Conservation (phyloP, 768 basidiomycete species). For the Agaricus subrufescens region DNA sequence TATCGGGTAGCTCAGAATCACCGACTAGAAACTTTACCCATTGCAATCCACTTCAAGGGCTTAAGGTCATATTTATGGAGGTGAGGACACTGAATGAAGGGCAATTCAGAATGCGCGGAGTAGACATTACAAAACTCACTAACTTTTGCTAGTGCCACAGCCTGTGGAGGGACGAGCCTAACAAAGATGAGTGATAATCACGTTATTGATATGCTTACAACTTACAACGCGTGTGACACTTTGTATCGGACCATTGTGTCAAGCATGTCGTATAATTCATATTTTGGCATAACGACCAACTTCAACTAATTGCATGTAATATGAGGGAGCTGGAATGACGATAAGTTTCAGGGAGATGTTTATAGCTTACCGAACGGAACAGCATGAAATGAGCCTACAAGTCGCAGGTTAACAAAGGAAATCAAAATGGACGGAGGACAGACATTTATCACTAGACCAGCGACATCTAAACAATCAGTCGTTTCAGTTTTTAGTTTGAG, state of each 20-base stretch:
- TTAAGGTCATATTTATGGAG: conserved; percentile 32
- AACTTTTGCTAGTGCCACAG: conserved; percentile 47
- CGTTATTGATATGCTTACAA: background rate
- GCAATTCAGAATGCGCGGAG: background rate
- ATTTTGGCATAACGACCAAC: conserved; percentile 42
- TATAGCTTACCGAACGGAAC: conserved; percentile 41
- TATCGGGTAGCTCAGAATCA: background rate
- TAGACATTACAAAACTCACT: conserved; percentile 13
- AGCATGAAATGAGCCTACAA: conserved; percentile 49
- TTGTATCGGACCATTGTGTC: conserved; percentile 39
- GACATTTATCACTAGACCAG: conserved; percentile 52
- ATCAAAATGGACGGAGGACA: conserved; percentile 14
- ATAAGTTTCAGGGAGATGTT: background rate
- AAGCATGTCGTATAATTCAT: conserved; percentile 39
- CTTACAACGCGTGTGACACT: conserved; percentile 45
- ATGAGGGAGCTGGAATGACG: background rate
- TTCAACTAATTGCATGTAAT: conserved; percentile 34
- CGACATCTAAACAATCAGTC: conserved; percentile 12
- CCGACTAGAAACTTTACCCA: conserved; percentile 25
- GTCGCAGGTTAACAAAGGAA: conserved; percentile 8
- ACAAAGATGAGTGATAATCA: background rate
- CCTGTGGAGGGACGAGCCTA: conserved; percentile 46
- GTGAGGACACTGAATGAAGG: conserved; percentile 30
- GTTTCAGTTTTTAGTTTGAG: too few relatives aligned
- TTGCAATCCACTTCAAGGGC: conserved; percentile 37